Conservation (phyloP, 2,329 filamentous ascomycete species). For the Atkinsonella hypoxylon region DNA sequence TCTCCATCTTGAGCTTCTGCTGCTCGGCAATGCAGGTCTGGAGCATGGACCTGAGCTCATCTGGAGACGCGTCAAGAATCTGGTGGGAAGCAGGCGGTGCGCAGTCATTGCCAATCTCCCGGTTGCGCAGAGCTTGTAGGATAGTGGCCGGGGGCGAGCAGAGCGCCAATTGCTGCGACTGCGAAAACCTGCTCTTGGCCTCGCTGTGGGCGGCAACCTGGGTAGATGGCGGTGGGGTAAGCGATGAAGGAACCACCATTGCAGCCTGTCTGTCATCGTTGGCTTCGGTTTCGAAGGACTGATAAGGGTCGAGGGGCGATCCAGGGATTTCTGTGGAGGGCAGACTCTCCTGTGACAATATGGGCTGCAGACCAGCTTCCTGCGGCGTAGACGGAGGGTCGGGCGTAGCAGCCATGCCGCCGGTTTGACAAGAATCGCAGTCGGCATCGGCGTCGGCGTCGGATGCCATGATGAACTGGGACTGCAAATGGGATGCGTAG, state of each 20-base stretch:
- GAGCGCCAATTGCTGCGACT: slow-evolving; percentile 34
- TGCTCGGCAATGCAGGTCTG: slow-evolving; percentile 43
- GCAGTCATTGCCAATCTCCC: slow-evolving; percentile 27
- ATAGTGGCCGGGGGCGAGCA: slow-evolving; percentile 43
- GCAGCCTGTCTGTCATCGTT: slow-evolving; percentile 33
- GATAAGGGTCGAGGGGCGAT: slow-evolving; percentile 37
- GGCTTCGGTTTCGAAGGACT: slow-evolving; percentile 38
- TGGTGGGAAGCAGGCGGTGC: slow-evolving; percentile 34
- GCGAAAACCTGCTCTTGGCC: slow-evolving; percentile 20
- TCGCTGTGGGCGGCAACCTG: slow-evolving; percentile 27
- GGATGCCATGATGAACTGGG: slow-evolving; percentile 20
- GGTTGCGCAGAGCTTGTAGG: slow-evolving; percentile 21
- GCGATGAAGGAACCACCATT: slow-evolving; percentile 43
- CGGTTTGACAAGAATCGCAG: slow-evolving; percentile 20
- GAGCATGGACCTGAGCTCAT: slow-evolving; percentile 46
- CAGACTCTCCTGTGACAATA: slow-evolving; percentile 40
- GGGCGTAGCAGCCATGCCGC: slow-evolving; percentile 23
- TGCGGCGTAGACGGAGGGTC: slow-evolving; percentile 21
- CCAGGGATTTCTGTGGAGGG: slow-evolving; percentile 43
- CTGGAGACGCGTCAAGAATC: slow-evolving; percentile 39
- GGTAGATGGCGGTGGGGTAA: slow-evolving; percentile 46
- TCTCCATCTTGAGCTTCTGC: slow-evolving; percentile 60
- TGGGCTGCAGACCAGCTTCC: slow-evolving; percentile 16
- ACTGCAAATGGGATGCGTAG: not conserved
- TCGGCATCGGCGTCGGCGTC: slow-evolving; percentile 25